These are phyloP conservation scores for Fusarium redolens DNA, from an alignment of 2,329 filamentous ascomycete genomes.

Conservation along the genomic window DNA sequence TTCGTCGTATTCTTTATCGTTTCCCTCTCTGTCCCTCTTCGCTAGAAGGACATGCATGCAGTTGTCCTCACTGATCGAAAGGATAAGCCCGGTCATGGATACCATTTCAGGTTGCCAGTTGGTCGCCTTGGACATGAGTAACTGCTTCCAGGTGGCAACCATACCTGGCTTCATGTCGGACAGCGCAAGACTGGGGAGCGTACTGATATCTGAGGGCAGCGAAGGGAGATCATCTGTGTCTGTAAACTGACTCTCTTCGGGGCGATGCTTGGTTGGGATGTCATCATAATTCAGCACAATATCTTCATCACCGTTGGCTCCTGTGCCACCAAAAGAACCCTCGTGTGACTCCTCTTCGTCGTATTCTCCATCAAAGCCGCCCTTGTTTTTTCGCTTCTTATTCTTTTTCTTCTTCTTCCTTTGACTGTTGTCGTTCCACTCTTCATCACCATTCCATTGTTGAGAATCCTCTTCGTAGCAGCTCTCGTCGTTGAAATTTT, in stretches of 20 bases:
- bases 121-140: conserved; percentile 69
- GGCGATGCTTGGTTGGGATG: conserved; percentile 46
- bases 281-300: conserved; percentile 57
- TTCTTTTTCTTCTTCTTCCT: conserved; percentile 49
- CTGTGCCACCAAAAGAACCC: background rate
- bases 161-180: conserved; percentile 67
- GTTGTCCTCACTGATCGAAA: conserved; percentile 63
- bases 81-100: conserved; percentile 73
- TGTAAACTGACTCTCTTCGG: conserved; percentile 58
- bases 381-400: conserved; percentile 53
- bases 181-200: conserved; percentile 62
- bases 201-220: conserved; percentile 67
- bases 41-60: conserved; percentile 73
- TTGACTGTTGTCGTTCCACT: conserved; percentile 51
- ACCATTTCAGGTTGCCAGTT: conserved; percentile 74
- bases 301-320: conserved; percentile 41
- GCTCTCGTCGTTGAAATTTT: conserved; percentile 47
- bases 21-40: conserved; percentile 71
- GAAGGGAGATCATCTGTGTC: conserved; percentile 70
- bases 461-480: conserved; percentile 45
- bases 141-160: conserved; percentile 76
- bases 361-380: conserved; percentile 14
- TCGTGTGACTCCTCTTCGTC: conserved; percentile 20
- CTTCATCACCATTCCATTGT: conserved; percentile 45
- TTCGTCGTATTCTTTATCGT: conserved; percentile 71